These are phyloP conservation scores for Fusarium armeniacum DNA, from an alignment of 2,329 filamentous ascomycete genomes.

Conservation along the genomic window DNA sequence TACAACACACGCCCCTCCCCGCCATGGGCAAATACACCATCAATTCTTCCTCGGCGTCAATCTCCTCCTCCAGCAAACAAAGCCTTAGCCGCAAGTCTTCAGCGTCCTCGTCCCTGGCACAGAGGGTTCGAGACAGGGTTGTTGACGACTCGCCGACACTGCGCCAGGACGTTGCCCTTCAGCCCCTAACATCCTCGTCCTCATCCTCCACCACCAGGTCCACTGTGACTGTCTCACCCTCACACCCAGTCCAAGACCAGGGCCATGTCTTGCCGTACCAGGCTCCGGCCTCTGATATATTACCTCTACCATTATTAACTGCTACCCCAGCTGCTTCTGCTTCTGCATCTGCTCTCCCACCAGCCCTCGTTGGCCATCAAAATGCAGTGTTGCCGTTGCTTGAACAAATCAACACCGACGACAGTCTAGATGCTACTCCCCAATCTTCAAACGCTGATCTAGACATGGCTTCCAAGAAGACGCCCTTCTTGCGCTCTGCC, in stretches of 20 bases:
- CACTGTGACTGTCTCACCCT: conserved; percentile 50
- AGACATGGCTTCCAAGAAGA: conserved; percentile 56
- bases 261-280: conserved; percentile 49
- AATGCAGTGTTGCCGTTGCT: conserved; percentile 28
- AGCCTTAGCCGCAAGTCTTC: conserved; percentile 45
- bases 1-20: conserved; percentile 36
- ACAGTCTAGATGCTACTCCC: conserved; percentile 47
- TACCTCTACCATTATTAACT: conserved; percentile 44
- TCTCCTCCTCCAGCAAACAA: conserved; percentile 42
- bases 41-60: conserved; percentile 29
- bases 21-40: conserved; percentile 50
- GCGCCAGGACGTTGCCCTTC: conserved; percentile 52
- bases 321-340: conserved; percentile 33
- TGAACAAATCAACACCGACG: conserved; percentile 23
- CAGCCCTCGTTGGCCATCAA: conserved; percentile 12
- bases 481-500: conserved; percentile 55
- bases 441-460: conserved; percentile 35
- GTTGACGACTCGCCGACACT: conserved; percentile 47
- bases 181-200: conserved; percentile 51
- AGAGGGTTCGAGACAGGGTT: conserved; percentile 45
- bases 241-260: conserved; percentile 43
- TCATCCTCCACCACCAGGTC: conserved; percentile 47
- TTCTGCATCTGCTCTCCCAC: conserved; percentile 16
- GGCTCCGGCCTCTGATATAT: conserved; percentile 46
- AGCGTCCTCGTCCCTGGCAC: conserved; percentile 43